These are phyloP conservation scores for Heracleum sosnowskyi DNA, from an alignment of 129 eudicot genomes.

Conservation along the genomic window DNA sequence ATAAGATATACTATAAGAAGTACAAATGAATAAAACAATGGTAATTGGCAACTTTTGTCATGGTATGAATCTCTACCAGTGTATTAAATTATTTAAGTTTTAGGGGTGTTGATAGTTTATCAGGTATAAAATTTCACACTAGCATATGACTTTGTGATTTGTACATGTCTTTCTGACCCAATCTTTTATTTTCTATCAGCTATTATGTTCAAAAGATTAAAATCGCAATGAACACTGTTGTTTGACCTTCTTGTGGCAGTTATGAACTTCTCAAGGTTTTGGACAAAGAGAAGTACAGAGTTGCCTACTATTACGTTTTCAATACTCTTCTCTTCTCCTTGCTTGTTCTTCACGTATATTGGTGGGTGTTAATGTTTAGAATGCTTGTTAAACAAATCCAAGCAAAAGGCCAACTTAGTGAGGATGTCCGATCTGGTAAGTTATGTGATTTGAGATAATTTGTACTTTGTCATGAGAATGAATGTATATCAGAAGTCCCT, in stretches of 20 bases:
- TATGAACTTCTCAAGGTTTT: slow-evolving; percentile 48
- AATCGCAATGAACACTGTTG: slow-evolving; percentile 1
- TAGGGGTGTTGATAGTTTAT: neutral
- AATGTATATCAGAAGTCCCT: too few species aligned
- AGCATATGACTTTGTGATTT: neutral
- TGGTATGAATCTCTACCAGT: neutral
- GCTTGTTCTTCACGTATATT: slow-evolving; percentile 71
- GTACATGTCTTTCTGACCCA: neutral
- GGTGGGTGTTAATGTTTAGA: slow-evolving; percentile 80
- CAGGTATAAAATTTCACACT: neutral
- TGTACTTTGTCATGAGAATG: neutral
- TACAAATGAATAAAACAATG: neutral
- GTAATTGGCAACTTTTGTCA: neutral
- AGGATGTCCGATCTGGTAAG: slow-evolving; percentile 83
- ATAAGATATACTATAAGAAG: neutral
- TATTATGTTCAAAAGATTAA: slow-evolving; percentile 7
- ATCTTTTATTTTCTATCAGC: neutral
- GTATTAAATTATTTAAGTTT: neutral
- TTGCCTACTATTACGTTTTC: slow-evolving; percentile 62
- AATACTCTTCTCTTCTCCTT: slow-evolving; percentile 64
- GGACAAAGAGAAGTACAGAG: slow-evolving; percentile 51
- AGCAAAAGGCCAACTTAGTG: slow-evolving; percentile 67
- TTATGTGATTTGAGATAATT: neutral
- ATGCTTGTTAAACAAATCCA: slow-evolving; percentile 84
- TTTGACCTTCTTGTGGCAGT: slow-evolving; percentile 28